Evolutionary conservation across 768 basidiomycete genomes (phyloP), one percentile per base, ranked within the genome.

Genomic region (Trametes cubensis): DNA sequence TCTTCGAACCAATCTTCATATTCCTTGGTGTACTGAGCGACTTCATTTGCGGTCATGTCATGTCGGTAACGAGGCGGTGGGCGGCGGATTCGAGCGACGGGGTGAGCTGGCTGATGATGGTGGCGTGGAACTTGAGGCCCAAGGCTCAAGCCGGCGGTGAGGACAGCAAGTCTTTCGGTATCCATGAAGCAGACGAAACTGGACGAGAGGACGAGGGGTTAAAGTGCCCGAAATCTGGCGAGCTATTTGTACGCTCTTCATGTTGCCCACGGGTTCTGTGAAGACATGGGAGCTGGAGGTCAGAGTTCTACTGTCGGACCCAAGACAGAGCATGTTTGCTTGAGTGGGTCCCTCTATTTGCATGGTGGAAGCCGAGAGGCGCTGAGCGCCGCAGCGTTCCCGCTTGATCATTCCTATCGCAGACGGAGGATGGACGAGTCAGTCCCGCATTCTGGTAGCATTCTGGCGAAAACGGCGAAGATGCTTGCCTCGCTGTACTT

Each of bases 1-100:
- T 61, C 60, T 21, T 65, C 61, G 17, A 59, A 61, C 64, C 64
- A 65, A 3, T 61, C 57, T 40, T 46, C 49, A 21, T 65, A 65
- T 6, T 58, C 52, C 20, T 55, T 44, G 28, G 60, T 48, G 38
- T 65, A 65, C 10, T 53, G 51, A 10, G 53, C 18, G 39, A 56
- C 42, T 15, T 60, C 51, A 6, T 61, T 52, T 6, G 46, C 30
- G 18, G 63, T 39, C 58, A 55, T 60, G 15, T 51, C 61, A 28
- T 51, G 61, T 21, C 30, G 61, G 46, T 52, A 62, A 2, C 28
- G 42, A 6, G 61, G 61, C 8, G 61, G 55, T 5, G 61, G 21
- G 1, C 54, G 40, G 50, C 46, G 48, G 7, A 26, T 10, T 34
- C 34, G 34, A 10, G 6, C 5, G 34, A 34, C 34, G 34, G 34